Evolutionary conservation across 148 eudicot genomes (phyloP), one percentile per base, ranked within the genome.

Genomic region (Euryodendron excelsum): DNA sequence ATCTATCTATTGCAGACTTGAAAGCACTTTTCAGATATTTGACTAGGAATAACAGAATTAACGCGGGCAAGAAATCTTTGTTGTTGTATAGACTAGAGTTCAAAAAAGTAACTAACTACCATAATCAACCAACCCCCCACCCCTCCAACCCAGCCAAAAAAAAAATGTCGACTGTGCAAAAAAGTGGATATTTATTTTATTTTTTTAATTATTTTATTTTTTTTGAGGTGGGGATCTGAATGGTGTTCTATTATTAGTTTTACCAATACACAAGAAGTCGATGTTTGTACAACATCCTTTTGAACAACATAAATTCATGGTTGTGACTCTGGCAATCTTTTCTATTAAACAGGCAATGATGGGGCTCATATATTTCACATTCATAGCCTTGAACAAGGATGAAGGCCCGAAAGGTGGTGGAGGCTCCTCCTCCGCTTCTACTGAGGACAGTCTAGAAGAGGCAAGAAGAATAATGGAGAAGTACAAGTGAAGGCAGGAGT

Each of bases 391-490:
- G 75, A 96, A 92, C 86, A 96, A 92, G 72, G 98, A 90, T 82
- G 93, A 93, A 75, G 90, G 92, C 52, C 80, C 95, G 0, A 90
- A 80, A 80, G 80, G 84, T 15, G 88, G 87, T 21, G 76, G 80
- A 31, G 73, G 76, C 31, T 60, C 69, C 4, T 53, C 72, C 60
- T 78, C 88, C 27, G 73, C 87, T 75, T 89, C 94, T 41, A 71
- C 84, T 1, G 97, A 92, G 2, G 98, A 96, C 56, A 89, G 90
- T 41, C 77, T 93, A 48, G 99, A 96, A 85, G 97, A 96, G 83
- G 99, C 99, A 25, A 88, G 85, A 77, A 91, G 87, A 87, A 96
- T 96, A 70, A 96, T 96, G 97, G 98, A 96, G 10, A 96, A 96
- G 86, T 96, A 96, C 94, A 96, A 96, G 86, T 96, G 88, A 79